Evolutionary conservation across 2,329 filamentous ascomycete species (phyloP).

Genomic region (Aspergillus brasiliensis): DNA sequence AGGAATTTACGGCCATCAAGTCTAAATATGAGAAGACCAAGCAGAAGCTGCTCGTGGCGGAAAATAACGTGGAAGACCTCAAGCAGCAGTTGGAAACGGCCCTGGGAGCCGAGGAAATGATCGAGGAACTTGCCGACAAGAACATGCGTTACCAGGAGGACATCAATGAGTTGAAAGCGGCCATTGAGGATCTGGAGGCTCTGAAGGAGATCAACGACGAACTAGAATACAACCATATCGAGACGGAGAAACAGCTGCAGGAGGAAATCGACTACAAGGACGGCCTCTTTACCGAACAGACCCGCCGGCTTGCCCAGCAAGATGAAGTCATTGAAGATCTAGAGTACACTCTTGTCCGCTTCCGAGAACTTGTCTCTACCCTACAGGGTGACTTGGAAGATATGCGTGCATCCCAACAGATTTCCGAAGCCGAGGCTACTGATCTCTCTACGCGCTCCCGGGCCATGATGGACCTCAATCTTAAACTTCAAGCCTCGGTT

Average conservation of each 20-base stretch:
- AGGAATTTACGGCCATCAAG: slow-evolving; percentile 67
- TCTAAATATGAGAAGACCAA: slow-evolving; percentile 70
- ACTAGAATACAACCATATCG: slow-evolving; percentile 87
- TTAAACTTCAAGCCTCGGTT: slow-evolving; percentile 87
- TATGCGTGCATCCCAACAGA: slow-evolving; percentile 85
- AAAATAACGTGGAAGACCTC: slow-evolving; percentile 79
- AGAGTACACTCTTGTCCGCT: slow-evolving; percentile 85
- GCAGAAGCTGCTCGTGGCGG: slow-evolving; percentile 71
- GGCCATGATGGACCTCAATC: slow-evolving; percentile 95
- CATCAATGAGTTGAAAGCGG: slow-evolving; percentile 77
- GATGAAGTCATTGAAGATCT: slow-evolving; percentile 81
- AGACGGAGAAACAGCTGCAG: slow-evolving; percentile 91
- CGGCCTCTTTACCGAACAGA: slow-evolving; percentile 78
- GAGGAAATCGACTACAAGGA: slow-evolving; percentile 91
- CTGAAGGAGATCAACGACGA: slow-evolving; percentile 93
- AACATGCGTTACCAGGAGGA: slow-evolving; percentile 82
- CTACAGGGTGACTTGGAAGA: slow-evolving; percentile 87
- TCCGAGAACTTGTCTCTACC: slow-evolving; percentile 83
- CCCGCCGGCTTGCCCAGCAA: slow-evolving; percentile 71
- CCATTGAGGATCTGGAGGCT: slow-evolving; percentile 84
- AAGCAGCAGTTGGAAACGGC: slow-evolving; percentile 89
- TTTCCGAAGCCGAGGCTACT: slow-evolving; percentile 89
- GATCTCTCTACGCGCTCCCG: slow-evolving; percentile 85
- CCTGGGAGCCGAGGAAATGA: slow-evolving; percentile 86
- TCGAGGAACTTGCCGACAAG: slow-evolving; percentile 85